Evolutionary conservation across 2,329 filamentous ascomycete species (phyloP).

Genomic region (Rhynchosporium agropyri): DNA sequence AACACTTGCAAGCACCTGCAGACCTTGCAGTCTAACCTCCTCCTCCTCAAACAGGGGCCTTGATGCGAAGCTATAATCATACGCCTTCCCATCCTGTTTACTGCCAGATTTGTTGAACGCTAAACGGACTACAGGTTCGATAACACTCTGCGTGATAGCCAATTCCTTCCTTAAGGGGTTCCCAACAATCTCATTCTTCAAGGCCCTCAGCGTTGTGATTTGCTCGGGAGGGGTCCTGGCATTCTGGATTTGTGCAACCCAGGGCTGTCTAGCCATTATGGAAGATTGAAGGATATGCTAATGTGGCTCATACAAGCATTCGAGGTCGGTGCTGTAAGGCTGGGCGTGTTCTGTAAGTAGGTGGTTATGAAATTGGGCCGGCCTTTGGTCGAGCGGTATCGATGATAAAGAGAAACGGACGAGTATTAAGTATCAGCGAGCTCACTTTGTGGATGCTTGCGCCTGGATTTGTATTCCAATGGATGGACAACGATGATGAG

Average conservation of each 20-base stretch:
- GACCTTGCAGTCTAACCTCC: conserved; percentile 72
- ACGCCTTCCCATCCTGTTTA: conserved; percentile 52
- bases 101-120: conserved; percentile 47
- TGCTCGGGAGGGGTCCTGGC: conserved; percentile 56
- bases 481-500: conserved; percentile 5
- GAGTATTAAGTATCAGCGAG: neutral
- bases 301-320: conserved; percentile 18
- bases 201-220: conserved; percentile 63
- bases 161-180: conserved; percentile 84
- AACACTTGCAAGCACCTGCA: conserved; percentile 82
- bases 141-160: conserved; percentile 70
- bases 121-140: conserved; percentile 61
- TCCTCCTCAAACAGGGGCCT: conserved; percentile 62
- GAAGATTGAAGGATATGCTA: conserved; percentile 9
- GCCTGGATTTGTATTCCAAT: neutral
- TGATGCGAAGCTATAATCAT: conserved; percentile 47
- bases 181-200: conserved; percentile 91
- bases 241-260: conserved; percentile 59
- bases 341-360: neutral
- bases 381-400: neutral
- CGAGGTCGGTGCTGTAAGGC: conserved; percentile 13
- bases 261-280: conserved; percentile 46
- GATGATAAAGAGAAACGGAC: neutral
- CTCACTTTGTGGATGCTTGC: conserved; percentile 1
- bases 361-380: no score